phyloP scores from a whole-genome alignment of 2,329 filamentous ascomycete genomes.

The Epichloe festucae region DNA sequence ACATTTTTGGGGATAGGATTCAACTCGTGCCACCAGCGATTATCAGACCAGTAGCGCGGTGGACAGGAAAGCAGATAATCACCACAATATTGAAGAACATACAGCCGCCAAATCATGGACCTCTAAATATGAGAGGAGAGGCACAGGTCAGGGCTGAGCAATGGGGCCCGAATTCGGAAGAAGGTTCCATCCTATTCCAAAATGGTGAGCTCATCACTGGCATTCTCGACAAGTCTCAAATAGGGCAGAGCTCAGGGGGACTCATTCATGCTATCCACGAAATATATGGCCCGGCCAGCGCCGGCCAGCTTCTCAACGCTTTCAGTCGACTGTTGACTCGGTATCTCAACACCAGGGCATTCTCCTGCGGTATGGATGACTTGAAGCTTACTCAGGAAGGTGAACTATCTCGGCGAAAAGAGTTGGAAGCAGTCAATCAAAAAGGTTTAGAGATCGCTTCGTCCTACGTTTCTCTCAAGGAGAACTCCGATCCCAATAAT shows the following conservation, averaged over 20 bases:
- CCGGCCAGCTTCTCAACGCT: slow-evolving; percentile 78
- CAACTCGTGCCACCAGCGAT: slow-evolving; percentile 70
- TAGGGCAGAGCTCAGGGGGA: slow-evolving; percentile 82
- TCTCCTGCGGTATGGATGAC: slow-evolving; percentile 96
- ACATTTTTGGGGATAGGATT: slow-evolving; percentile 72
- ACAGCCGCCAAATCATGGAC: slow-evolving; percentile 59
- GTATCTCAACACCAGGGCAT: slow-evolving; percentile 83
- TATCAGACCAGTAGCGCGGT: slow-evolving; percentile 65
- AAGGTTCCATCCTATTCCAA: slow-evolving; percentile 68
- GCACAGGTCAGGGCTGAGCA: slow-evolving; percentile 65
- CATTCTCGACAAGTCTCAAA: slow-evolving; percentile 90
- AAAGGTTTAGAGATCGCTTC: slow-evolving; percentile 71
- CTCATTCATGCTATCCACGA: slow-evolving; percentile 89
- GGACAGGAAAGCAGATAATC: slow-evolving; percentile 95
- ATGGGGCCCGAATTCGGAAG: slow-evolving; percentile 68
- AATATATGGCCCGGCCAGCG: slow-evolving; percentile 75
- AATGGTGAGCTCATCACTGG: slow-evolving; percentile 81
- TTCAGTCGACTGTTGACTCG: slow-evolving; percentile 82
- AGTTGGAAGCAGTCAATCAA: slow-evolving; percentile 50
- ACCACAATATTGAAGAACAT: slow-evolving; percentile 91
- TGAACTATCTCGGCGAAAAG: slow-evolving; percentile 55
- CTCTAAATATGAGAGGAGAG: slow-evolving; percentile 67
- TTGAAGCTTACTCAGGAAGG: slow-evolving; percentile 71
- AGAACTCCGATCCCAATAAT: slow-evolving; percentile 49
- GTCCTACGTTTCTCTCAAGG: slow-evolving; percentile 74